phyloP scores from a whole-genome alignment of 805 yeast species.

The Metschnikowia similis region DNA sequence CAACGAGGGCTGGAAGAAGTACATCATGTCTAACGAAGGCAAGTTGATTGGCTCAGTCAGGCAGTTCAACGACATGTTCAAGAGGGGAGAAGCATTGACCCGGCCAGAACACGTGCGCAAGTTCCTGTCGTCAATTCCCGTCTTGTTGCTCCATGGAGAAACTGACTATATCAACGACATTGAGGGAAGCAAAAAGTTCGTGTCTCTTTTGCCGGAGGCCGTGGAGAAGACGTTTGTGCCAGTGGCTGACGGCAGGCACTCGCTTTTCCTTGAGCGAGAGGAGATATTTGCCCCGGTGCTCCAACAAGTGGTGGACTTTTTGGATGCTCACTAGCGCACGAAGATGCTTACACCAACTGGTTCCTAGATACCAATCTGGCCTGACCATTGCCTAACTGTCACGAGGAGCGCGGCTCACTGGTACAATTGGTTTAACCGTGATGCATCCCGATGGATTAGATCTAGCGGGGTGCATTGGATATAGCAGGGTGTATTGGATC shows the following conservation, averaged over 20 bases:
- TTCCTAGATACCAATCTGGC: too few relatives aligned
- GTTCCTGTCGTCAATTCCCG: slow-evolving; percentile 39
- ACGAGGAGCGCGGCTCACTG: too few relatives aligned
- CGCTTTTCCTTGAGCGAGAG: slow-evolving; percentile 45
- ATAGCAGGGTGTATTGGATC: too few relatives aligned
- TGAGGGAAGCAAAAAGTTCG: slow-evolving; percentile 43
- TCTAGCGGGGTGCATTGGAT: too few relatives aligned
- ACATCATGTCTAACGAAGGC: slow-evolving; percentile 34
- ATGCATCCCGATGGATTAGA: too few relatives aligned
- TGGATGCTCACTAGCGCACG: background rate
- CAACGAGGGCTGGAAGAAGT: slow-evolving; percentile 44
- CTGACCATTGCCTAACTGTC: too few relatives aligned
- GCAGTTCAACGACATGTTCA: slow-evolving; percentile 56
- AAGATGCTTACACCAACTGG: background rate
- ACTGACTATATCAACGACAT: slow-evolving; percentile 59
- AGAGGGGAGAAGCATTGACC: slow-evolving; percentile 54
- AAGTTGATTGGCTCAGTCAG: slow-evolving; percentile 51
- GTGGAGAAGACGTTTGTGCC: slow-evolving; percentile 30
- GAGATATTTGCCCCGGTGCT: slow-evolving; percentile 32
- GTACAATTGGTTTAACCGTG: too few relatives aligned
- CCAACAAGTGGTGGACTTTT: slow-evolving; percentile 38
- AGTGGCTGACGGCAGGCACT: slow-evolving; percentile 38
- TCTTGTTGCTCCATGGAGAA: slow-evolving; percentile 59
- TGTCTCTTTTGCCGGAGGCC: slow-evolving; percentile 27
- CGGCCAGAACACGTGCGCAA: slow-evolving; percentile 32